Conservation (phyloP, 2,329 filamentous ascomycete species). For the Trichophyton mentagrophytes region DNA sequence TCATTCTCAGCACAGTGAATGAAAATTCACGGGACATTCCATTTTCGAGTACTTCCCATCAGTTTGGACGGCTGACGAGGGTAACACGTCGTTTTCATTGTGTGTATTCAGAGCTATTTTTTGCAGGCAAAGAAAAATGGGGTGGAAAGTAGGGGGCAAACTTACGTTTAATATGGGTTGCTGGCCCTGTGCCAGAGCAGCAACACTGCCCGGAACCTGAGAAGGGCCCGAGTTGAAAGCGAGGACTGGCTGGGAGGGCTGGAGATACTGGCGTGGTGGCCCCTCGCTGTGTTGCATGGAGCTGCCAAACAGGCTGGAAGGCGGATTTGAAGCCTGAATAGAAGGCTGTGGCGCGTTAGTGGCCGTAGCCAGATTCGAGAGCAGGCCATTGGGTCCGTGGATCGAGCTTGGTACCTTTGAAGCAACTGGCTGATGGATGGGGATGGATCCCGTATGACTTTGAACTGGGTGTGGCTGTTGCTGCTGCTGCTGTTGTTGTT, state of each 20-base stretch:
- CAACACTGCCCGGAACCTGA: slow-evolving; percentile 38
- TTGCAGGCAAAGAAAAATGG: neutral
- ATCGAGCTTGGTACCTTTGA: slow-evolving; percentile 68
- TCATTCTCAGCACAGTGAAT: neutral
- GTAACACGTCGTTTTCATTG: neutral
- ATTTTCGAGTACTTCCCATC: neutral
- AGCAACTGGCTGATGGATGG: slow-evolving; percentile 88
- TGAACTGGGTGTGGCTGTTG: slow-evolving; percentile 59
- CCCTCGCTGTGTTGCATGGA: slow-evolving; percentile 49
- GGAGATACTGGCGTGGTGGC: slow-evolving; percentile 44
- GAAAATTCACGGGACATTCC: neutral
- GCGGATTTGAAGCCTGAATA: slow-evolving; percentile 47
- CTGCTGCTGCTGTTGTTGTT: slow-evolving; percentile 31
- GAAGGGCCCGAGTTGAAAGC: slow-evolving; percentile 34
- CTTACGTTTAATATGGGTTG: slow-evolving; percentile 64
- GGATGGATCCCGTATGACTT: slow-evolving; percentile 74
- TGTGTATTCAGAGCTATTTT: neutral
- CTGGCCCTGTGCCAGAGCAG: slow-evolving; percentile 59
- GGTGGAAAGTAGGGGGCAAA: slow-evolving; percentile 12
- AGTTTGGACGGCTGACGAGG: neutral
- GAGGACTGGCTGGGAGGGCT: slow-evolving; percentile 47
- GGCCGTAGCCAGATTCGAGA: slow-evolving; percentile 56
- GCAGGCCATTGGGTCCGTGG: slow-evolving; percentile 79
- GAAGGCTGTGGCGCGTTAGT: slow-evolving; percentile 40
- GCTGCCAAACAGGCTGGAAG: slow-evolving; percentile 55